Base-by-base conservation (phyloP, 179 eudicot genomes). In the Amaranthus tricolor region DNA sequence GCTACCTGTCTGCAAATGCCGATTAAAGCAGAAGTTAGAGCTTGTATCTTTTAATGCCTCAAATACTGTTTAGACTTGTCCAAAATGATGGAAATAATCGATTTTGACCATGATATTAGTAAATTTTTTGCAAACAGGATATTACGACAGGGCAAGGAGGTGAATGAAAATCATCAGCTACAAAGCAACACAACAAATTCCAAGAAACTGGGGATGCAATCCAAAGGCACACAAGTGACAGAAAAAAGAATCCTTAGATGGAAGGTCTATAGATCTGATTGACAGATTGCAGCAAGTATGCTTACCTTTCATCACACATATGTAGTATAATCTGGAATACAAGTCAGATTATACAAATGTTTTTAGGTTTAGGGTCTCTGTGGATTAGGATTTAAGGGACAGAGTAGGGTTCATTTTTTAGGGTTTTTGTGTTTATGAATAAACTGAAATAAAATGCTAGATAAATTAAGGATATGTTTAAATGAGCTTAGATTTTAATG, bases 1-100 rank as follows among this genome's bases (percentile, higher is more conserved):
- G 83, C 86, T 44, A 88, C 88, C 78, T 88, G 86, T 69, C 94
- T 88, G 89, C 78, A 81, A 50, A 53, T 54, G 63, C 19, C 58
- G 66, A 7, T 51, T 9, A 15, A 56, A 40, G 9, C 6, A 24
- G 16, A 57, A 40, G 12, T 54, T 62, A 53, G n/a, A n/a, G 40
- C 15, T 21, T 14, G 4, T 15, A 61, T 45, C 47, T 7, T 47
- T 16, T 58, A 49, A 20, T 21, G 19, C 19, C 61, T 11, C 44
- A 60, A 7, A 11, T 9, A 8, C 14, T 11, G 10, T n/a, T 24
- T 19, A 58, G 9, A 45, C 21, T 20, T 72, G 57, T 47, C 12
- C 60, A 21, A 19, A 20, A 49, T 17, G 51, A 45, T 24, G n/a
- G 58, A 62, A 24, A 71, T 31, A 31, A 31, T 31, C 40, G 3